Conservation (phyloP, 305 asterid genomes). For the Plantago coronopus region DNA sequence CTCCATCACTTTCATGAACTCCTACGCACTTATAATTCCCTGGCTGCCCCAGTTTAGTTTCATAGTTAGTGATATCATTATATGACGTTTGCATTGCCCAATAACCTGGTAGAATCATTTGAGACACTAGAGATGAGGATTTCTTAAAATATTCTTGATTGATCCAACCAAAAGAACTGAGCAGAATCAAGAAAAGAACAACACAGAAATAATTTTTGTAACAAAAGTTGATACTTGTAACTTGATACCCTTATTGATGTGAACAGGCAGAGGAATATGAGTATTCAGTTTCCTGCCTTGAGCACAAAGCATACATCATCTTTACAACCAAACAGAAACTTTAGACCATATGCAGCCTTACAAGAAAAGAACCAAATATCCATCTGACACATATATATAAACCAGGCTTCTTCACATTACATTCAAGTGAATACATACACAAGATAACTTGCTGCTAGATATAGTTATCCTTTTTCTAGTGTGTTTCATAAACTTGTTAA, state of each 20-base stretch:
- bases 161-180: slow-evolving; percentile 3
- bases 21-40: too few species aligned
- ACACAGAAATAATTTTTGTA: background rate
- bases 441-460: background rate
- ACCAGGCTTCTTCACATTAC: too few species aligned
- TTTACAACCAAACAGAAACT: slow-evolving; percentile 4
- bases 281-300: slow-evolving; percentile 36
- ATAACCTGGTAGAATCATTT: background rate
- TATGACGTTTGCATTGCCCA: too few species aligned
- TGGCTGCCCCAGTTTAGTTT: too few species aligned
- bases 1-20: too few species aligned
- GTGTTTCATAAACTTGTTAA: slow-evolving; percentile 4
- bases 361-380: slow-evolving; percentile 19
- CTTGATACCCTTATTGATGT: background rate
- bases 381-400: too few species aligned
- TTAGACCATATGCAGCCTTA: slow-evolving; percentile 7
- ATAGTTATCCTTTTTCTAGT: slow-evolving; percentile 1
- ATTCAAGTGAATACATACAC: background rate
- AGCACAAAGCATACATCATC: slow-evolving; percentile 21
- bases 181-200: slow-evolving; percentile 9
- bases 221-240: slow-evolving; percentile 13
- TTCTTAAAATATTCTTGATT: background rate
- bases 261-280: slow-evolving; percentile 22
- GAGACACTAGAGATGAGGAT: background rate
- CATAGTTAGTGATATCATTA: too few species aligned